Conservation (phyloP, 1,284 basidiomycete genomes). For the Sporisorium reilianum region DNA sequence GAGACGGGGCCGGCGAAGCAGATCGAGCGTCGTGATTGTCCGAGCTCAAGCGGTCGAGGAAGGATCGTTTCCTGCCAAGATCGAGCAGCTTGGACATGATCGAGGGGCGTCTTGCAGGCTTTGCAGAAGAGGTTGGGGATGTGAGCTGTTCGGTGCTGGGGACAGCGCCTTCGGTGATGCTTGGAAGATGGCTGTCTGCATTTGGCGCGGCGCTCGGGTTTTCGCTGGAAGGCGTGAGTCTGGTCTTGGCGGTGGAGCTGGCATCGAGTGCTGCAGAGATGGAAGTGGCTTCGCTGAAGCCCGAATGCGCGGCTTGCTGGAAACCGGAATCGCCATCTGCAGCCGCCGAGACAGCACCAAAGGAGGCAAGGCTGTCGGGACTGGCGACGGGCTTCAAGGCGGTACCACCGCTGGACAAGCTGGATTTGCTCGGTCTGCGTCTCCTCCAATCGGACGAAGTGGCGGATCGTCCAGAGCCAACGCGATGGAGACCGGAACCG, state of each 20-base stretch:
- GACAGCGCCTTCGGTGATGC: constrained; percentile 38
- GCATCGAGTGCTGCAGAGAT: constrained; percentile 4
- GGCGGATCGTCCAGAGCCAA: constrained; percentile 28
- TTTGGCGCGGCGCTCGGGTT: constrained; percentile 8
- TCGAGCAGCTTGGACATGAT: constrained; percentile 52
- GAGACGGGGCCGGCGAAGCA: constrained; percentile 14
- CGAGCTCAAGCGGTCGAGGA: constrained; percentile 25
- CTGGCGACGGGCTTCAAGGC: constrained; percentile 23
- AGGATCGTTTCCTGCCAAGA: constrained; percentile 43
- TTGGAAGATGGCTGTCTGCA: constrained; percentile 20
- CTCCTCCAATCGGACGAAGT: constrained; percentile 32
- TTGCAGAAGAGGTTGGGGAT: constrained; percentile 11
- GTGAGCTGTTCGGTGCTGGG: constrained; percentile 19
- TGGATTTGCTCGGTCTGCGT: constrained; percentile 28
- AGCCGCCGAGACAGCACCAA: constrained; percentile 18
- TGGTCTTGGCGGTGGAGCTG: not conserved
- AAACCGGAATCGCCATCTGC: constrained; percentile 22
- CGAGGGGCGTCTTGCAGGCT: constrained; percentile 34
- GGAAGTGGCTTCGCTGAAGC: constrained; percentile 14
- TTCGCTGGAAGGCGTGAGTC: constrained; percentile 8
- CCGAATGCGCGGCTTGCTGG: constrained; percentile 15
- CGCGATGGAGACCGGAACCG: constrained; percentile 17
- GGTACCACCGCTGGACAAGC: constrained; percentile 24
- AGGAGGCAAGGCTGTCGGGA: constrained; percentile 33
- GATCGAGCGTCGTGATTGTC: constrained; percentile 20